Base-by-base conservation (phyloP, 805 yeast species). In the Wickerhamomyces kurtzmanii region DNA sequence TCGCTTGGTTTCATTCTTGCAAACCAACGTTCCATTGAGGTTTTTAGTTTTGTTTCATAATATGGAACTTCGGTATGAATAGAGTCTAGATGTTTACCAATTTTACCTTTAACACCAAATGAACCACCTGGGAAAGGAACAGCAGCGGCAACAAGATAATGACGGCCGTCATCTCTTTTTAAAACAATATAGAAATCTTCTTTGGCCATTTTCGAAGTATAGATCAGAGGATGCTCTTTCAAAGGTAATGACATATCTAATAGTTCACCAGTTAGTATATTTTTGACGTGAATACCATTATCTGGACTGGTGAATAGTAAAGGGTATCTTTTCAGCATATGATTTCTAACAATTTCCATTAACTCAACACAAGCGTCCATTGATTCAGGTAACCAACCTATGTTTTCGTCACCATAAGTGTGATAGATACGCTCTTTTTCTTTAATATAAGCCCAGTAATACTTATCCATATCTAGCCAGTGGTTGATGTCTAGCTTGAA, bases 91-190 rank as follows among this genome's bases (percentile, higher is more conserved):
- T 65, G 67, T 41, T 62, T 65, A 13, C 86, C 86, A 26, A 79
- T 39, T 38, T 77, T 78, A 32, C 63, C 44, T 38, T 59, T 48
- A 30, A 78, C 70, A 31, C 77, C 78, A 51, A 79, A 78, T 1
- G 77, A 70, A 4, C 86, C 86, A 26, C 87, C 87, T 4, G 86
- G 85, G 49, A 78, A 77, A 5, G 85, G 84, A 21, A 78, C 86
- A 2, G 79, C 84, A 5, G 81, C 85, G 2, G 83, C 87, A 20
- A 64, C 67, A 30, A 78, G 55, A 47, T 78, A 74, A 48, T 78
- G 85, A 24, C 46, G 41, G 3, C 72, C 81, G 38, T 71, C 68
- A 1, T 57, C 65, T 34, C 71, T 65, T 41, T 74, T 66, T 43
- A 58, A 46, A 24, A 75, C 85, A 21, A 78, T 35, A 44, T 77